Conservation (phyloP, 768 basidiomycete species). For the Podaxis sp. region DNA sequence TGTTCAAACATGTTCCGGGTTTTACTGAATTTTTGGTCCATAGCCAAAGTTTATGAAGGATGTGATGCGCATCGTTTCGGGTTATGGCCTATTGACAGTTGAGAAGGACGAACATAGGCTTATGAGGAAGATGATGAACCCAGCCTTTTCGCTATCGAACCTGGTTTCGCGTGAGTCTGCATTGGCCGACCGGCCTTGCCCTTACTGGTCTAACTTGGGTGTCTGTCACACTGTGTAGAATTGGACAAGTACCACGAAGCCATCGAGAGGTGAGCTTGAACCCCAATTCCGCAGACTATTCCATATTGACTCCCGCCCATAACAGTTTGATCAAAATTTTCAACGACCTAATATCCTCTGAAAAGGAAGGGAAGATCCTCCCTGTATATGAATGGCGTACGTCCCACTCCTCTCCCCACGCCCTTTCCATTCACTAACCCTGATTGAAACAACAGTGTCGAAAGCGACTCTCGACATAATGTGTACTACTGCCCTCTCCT, state of each 20-base stretch:
- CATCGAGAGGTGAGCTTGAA: constrained; percentile 39
- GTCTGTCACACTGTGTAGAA: constrained; percentile 27
- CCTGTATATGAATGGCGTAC: constrained; percentile 46
- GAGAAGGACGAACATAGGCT: constrained; percentile 43
- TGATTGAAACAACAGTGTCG: constrained; percentile 33
- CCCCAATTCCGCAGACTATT: neutral
- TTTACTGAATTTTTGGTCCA: neutral
- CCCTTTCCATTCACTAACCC: neutral
- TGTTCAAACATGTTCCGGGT: neutral
- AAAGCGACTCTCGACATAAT: constrained; percentile 56
- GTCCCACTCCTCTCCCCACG: constrained; percentile 17
- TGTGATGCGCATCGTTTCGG: constrained; percentile 35
- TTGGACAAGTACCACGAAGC: constrained; percentile 50
- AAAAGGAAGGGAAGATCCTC: constrained; percentile 26
- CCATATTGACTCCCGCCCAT: neutral
- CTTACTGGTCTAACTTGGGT: neutral
- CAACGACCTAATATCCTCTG: constrained; percentile 28
- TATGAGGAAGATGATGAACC: constrained; percentile 45
- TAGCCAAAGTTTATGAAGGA: constrained; percentile 42
- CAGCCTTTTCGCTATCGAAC: constrained; percentile 43
- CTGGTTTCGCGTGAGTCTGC: constrained; percentile 16
- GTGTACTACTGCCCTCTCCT: constrained; percentile 50
- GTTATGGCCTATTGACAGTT: constrained; percentile 41
- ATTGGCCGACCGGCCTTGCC: neutral
- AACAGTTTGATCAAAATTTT: constrained; percentile 34